Evolutionary conservation across 2,329 filamentous ascomycete species (phyloP), one percentile per base, ranked within the genome.

Genomic region (Penicillium polonicum): DNA sequence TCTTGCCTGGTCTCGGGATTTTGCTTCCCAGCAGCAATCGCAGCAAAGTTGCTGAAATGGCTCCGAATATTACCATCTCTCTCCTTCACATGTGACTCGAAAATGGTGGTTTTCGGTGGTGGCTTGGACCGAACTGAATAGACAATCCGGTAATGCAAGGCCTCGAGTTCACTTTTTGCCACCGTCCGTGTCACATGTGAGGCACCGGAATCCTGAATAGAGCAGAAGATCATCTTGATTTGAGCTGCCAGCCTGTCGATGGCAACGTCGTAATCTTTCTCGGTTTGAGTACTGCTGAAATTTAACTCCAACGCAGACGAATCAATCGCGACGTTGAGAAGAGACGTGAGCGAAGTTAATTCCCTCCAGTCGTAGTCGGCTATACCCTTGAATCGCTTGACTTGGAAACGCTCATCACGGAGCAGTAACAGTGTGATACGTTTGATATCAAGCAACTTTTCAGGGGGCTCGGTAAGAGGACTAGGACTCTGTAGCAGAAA

Each of bases 251-350:
- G 79, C 23, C 76, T 78, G 72, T 96, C 92, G 35, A 96, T 79
- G 12, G 86, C 80, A 6, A 76, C 73, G 68, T 97, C 90, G 78
- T 93, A 96, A 3, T 76, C 71, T 3, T 64, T 72, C 46, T 82
- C 78, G 48, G 71, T 68, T 46, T 67, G 68, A 48, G 61, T 62
- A 48, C 76, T 72, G 43, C 65, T 48, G 45, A 72, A 72, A 7
- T 58, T 70, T 7, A 68, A 53, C 55, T 63, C 71, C 53, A 60
- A 72, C 64, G 74, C 73, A 2, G 83, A 90, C 57, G 88, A 84
- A 59, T 91, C 90, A 51, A 97, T 80, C 17, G 85, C 88, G 39
- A 91, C 83, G 68, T 94, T 88, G 5, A 97, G 82, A 21, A 95
- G 82, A 3, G 82, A 76, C 4, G 90, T 79, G 17, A 86, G 80